Evolutionary conservation across 768 basidiomycete genomes (phyloP), one percentile per base, ranked within the genome.

Genomic region (Pseudohyphozyma bogoriensis): DNA sequence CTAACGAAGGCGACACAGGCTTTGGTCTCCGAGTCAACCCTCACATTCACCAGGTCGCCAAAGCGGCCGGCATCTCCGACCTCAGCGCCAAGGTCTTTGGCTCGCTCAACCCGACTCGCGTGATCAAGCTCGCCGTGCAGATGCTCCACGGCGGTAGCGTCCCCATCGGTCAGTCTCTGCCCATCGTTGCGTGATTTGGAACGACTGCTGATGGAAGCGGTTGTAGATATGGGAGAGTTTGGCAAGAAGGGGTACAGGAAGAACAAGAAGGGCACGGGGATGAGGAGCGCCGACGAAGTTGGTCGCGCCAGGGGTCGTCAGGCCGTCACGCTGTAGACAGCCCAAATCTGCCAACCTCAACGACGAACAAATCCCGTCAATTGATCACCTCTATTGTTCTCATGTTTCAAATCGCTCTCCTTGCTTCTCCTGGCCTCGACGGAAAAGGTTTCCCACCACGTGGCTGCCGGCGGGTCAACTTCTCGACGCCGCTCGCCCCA

Each of bases 61-160:
- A 88, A 66, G 90, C 91, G 0, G 92, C 91, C 1, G 95, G 93
- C 15, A 87, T 99, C 76, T 86, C 89, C 73, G 93, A 99, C 75
- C 80, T 87, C 45, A 90, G 87, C 67, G 93, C 88, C 33, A 96
- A 95, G 75, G 87, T 97, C 24, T 87, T 88, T 83, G 91, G 93
- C 20, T 91, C 87, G 70, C 78, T 87, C 65, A 96, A 93, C 74
- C 82, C 80, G 39, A 77, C 87, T 65, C 82, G 86, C 73, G 88
- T 93, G 44, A 82, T 92, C 77, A 93, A 95, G 76, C 83, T 85
- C 29, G 78, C 83, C 20, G 80, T 90, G 68, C 79, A 85, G 72
- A 79, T 95, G 77, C 76, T 99, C 51, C 88, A 91, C 62, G 82
- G 86, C 1, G 91, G 92, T 0, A 83, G 86, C 71, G 83, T 83